These are phyloP conservation scores for Cladobotryum protrusum DNA, from an alignment of 2,329 filamentous ascomycete species.

Conservation along the genomic window DNA sequence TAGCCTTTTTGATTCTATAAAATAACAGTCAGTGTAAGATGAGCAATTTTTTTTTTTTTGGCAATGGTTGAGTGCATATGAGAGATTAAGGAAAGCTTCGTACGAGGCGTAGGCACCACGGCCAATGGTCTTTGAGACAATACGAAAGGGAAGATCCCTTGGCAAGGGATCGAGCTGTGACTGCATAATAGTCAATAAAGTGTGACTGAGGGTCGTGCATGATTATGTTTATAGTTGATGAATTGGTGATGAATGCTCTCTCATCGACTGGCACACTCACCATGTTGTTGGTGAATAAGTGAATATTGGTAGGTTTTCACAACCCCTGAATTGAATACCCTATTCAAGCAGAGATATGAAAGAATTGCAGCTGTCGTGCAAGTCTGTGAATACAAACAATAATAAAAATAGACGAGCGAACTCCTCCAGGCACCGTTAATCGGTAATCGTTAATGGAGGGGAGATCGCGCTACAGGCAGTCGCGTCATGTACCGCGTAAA, in stretches of 20 bases:
- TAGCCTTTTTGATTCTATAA: slow-evolving; percentile 83
- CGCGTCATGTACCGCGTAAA: too few relatives aligned
- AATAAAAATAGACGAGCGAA: too few relatives aligned
- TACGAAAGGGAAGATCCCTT: slow-evolving; percentile 78
- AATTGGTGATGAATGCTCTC: background rate
- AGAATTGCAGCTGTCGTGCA: too few relatives aligned
- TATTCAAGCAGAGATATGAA: too few relatives aligned
- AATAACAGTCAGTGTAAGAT: background rate
- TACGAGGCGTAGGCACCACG: slow-evolving; percentile 97
- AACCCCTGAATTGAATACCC: background rate
- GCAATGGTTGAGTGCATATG: background rate
- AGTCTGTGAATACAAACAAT: too few relatives aligned
- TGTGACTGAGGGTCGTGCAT: too few relatives aligned
- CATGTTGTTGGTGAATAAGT: slow-evolving; percentile 8
- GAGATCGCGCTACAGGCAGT: too few relatives aligned
- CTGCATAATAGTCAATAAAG: slow-evolving; percentile 42
- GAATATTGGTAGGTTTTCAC: too few relatives aligned
- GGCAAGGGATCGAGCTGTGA: slow-evolving; percentile 88
- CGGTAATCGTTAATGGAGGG: too few relatives aligned
- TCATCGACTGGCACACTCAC: background rate
- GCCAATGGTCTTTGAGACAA: slow-evolving; percentile 94
- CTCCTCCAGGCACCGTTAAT: too few relatives aligned
- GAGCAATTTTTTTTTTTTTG: slow-evolving; percentile 11
- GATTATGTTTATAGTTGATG: background rate
- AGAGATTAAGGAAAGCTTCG: slow-evolving; percentile 22